Conservation (phyloP, 1,284 basidiomycete genomes). For the Cryptococcus wingfieldii region DNA sequence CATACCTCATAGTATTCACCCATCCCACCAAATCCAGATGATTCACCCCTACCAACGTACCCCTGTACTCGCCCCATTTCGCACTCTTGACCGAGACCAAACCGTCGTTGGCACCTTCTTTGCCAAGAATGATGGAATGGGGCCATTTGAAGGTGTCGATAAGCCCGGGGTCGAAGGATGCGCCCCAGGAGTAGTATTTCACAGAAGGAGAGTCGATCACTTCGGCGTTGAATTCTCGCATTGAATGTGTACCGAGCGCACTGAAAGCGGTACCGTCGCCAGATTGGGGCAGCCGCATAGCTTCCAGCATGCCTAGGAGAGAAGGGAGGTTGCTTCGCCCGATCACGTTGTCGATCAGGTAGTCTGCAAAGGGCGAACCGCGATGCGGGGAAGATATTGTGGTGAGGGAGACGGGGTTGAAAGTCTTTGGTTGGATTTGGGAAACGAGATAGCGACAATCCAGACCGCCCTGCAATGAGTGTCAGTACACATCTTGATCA, state of each 20-base stretch:
- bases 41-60: constrained; percentile 83
- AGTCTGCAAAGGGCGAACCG: constrained; percentile 89
- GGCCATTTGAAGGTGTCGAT: constrained; percentile 84
- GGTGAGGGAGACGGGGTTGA: constrained; percentile 71
- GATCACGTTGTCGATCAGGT: constrained; percentile 75
- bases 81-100: constrained; percentile 86
- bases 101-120: constrained; percentile 92
- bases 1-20: constrained; percentile 60
- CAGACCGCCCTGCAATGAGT: constrained; percentile 66
- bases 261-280: constrained; percentile 88
- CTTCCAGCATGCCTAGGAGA: constrained; percentile 57
- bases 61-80: constrained; percentile 70
- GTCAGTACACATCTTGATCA: background rate
- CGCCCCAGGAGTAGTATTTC: constrained; percentile 90
- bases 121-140: constrained; percentile 75
- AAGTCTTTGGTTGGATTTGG: constrained; percentile 49
- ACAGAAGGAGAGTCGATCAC: constrained; percentile 73
- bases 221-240: constrained; percentile 80
- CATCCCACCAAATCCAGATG: constrained; percentile 75
- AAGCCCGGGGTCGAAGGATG: constrained; percentile 76
- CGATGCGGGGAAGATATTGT: constrained; percentile 90
- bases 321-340: constrained; percentile 54
- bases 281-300: constrained; percentile 66
- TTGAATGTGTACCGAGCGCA: constrained; percentile 75
- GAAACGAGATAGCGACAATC: constrained; percentile 78